These are phyloP conservation scores for Chrysosphaeria jannelii DNA, from an alignment of 2,329 filamentous ascomycete genomes.

Conservation along the genomic window DNA sequence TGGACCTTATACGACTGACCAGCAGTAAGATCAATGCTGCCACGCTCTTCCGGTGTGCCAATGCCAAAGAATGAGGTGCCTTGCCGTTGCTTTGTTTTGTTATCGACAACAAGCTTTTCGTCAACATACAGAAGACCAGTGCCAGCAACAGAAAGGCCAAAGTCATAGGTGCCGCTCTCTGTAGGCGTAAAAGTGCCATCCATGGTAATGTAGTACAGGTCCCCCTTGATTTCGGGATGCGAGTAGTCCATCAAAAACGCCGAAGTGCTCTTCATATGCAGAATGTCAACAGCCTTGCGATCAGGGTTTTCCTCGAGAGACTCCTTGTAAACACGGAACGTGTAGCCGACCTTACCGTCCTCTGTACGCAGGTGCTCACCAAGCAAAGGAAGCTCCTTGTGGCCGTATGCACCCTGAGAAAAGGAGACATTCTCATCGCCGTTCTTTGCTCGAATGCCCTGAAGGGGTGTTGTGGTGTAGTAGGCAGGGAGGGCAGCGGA, in stretches of 20 bases:
- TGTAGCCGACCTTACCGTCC: slow-evolving; percentile 3
- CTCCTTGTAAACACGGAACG: slow-evolving; percentile 3
- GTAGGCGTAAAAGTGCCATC: slow-evolving; percentile 8
- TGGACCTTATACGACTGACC: slow-evolving; percentile 8
- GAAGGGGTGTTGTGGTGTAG: slow-evolving; percentile 13
- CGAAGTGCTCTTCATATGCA: slow-evolving; percentile 13
- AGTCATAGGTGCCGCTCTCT: slow-evolving; percentile 7
- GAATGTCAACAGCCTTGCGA: slow-evolving; percentile 8
- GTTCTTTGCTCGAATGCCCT: slow-evolving; percentile 10
- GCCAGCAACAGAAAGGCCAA: slow-evolving; percentile 9
- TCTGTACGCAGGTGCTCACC: slow-evolving; percentile 2
- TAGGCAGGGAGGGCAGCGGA: slow-evolving; percentile 10
- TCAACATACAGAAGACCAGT: slow-evolving; percentile 10
- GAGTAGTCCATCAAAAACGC: slow-evolving; percentile 20
- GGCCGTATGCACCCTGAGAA: slow-evolving; percentile 3
- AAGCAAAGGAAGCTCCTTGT: slow-evolving; percentile 4
- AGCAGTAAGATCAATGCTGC: slow-evolving; percentile 6
- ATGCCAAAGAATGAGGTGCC: slow-evolving; percentile 8
- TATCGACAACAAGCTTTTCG: slow-evolving; percentile 9
- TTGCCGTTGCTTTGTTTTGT: slow-evolving; percentile 8
- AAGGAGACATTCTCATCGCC: slow-evolving; percentile 7
- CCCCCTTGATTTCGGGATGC: slow-evolving; percentile 8
- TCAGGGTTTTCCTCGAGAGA: slow-evolving; percentile 1
- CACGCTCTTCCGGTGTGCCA: slow-evolving; percentile 9
- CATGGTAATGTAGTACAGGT: slow-evolving; percentile 12